Conservation (phyloP, 1,284 basidiomycete genomes). For the Ustilago xerochloae region DNA sequence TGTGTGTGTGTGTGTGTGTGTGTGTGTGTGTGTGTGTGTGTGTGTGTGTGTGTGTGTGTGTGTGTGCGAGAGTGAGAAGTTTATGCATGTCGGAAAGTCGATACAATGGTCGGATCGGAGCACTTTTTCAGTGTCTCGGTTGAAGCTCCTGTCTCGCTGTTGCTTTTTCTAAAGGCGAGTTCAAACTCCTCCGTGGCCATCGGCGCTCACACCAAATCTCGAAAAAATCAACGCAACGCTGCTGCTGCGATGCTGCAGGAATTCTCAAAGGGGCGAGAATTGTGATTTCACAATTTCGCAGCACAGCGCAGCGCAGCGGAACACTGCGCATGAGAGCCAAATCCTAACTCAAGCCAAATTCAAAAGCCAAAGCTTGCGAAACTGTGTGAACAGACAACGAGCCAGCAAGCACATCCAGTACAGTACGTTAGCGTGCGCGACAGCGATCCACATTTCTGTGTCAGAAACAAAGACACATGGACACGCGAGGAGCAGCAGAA, state of each 20-base stretch:
- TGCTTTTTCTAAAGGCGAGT: neutral
- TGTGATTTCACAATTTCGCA: neutral
- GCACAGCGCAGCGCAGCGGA: no score
- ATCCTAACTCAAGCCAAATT: no score
- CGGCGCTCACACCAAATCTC: neutral
- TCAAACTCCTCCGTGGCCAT: neutral
- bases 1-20: no score
- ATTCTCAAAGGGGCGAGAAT: neutral
- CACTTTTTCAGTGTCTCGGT: slow-evolving; percentile 9
- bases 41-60: neutral
- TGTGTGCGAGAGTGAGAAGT: neutral
- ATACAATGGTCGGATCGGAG: neutral
- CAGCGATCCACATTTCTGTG: neutral
- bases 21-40: no score
- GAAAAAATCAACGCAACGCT: neutral
- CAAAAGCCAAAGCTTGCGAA: no score
- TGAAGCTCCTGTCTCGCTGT: neutral
- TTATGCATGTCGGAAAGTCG: neutral
- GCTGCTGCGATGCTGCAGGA: neutral
- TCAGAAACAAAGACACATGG: neutral
- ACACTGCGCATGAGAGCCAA: neutral
- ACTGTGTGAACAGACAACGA: no score
- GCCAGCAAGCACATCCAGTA: no score
- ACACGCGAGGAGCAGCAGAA: neutral
- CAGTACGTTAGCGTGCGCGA: neutral